Conservation (phyloP, 495 filamentous ascomycete species). For the Aspergillus cristatus region DNA sequence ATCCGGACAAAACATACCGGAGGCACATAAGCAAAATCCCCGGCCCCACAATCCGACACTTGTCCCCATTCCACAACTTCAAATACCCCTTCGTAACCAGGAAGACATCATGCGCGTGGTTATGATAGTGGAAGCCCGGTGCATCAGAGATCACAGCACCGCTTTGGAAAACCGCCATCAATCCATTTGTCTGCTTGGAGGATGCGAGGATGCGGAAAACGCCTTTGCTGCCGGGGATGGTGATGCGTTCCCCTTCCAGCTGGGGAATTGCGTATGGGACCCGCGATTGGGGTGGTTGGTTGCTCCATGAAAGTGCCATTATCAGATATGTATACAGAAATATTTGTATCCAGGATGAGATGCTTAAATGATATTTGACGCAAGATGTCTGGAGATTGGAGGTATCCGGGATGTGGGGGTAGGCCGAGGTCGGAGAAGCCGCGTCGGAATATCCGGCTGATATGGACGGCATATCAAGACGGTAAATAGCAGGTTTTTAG, state of each 20-base stretch:
- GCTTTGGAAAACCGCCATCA: conserved; percentile 38
- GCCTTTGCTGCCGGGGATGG: conserved; percentile 35
- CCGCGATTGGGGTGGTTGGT: conserved; percentile 16
- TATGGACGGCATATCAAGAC: no score
- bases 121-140: conserved; percentile 41
- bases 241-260: conserved; percentile 35
- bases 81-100: conserved; percentile 37
- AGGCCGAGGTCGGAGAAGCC: conserved; percentile 9
- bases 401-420: conserved; percentile 11
- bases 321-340: no score
- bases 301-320: conserved; percentile 21
- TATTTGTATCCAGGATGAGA: no score
- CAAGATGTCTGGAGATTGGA: no score
- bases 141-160: conserved; percentile 32
- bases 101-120: conserved; percentile 40
- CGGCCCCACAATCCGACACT: conserved; percentile 33
- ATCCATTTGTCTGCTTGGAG: conserved; percentile 33
- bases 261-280: conserved; percentile 33
- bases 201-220: conserved; percentile 37
- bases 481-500: no score
- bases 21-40: conserved; percentile 42
- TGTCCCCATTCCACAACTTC: conserved; percentile 39
- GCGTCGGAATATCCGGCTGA: conserved; percentile 10
- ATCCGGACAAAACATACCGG: conserved; percentile 20
- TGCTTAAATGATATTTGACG: no score